Conservation (phyloP, 2,329 filamentous ascomycete genomes). For the Colletotrichum endophyticum region DNA sequence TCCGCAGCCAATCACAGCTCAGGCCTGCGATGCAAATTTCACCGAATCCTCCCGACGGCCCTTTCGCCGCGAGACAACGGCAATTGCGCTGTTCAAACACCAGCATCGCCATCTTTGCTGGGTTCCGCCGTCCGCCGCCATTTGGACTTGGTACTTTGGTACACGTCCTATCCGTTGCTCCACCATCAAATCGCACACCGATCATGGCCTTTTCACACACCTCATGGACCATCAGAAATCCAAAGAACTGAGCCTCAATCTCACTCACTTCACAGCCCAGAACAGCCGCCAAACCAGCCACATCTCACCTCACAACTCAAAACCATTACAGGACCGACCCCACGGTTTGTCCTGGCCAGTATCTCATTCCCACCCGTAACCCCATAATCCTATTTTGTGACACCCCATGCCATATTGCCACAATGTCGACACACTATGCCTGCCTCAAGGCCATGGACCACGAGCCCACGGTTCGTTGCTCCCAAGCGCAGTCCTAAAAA, state of each 20-base stretch:
- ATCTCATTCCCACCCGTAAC: neutral
- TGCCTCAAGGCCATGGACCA: neutral
- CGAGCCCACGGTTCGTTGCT: neutral
- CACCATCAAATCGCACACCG: neutral
- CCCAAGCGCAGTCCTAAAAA: neutral
- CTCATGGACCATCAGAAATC: neutral
- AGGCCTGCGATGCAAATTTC: neutral
- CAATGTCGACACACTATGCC: neutral
- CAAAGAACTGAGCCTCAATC: constrained; percentile 12
- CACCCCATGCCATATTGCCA: neutral
- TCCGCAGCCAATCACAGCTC: neutral
- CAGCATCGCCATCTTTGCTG: neutral
- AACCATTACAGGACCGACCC: neutral
- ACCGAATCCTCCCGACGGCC: neutral
- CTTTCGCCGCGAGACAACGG: neutral
- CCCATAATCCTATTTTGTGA: neutral
- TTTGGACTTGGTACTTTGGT: neutral
- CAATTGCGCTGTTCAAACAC: neutral
- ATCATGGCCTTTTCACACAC: neutral
- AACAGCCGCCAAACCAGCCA: neutral
- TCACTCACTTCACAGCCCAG: neutral
- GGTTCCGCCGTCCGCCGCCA: neutral
- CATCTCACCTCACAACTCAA: constrained; percentile 11
- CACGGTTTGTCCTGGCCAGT: neutral
- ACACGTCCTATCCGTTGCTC: neutral